Conservation (phyloP, 2,329 filamentous ascomycete genomes). For the Cladosporium phlei region DNA sequence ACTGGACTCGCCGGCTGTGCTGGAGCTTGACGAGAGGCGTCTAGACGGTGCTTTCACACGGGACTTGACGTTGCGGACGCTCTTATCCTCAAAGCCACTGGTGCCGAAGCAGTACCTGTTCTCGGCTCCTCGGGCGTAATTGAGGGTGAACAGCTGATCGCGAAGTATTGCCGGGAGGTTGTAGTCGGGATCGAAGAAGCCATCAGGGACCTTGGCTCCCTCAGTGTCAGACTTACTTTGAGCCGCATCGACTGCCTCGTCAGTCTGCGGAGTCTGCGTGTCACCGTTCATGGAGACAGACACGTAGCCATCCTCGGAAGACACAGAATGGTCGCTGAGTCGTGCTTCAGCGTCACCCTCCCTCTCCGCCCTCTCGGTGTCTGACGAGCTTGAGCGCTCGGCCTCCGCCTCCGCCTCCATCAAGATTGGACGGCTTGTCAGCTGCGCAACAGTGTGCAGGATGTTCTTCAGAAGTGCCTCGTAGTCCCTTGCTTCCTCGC, state of each 20-base stretch:
- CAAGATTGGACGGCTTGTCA: constrained; percentile 67
- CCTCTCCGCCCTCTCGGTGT: constrained; percentile 42
- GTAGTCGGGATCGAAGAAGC: constrained; percentile 28
- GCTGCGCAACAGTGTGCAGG: constrained; percentile 66
- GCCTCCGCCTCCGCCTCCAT: constrained; percentile 41
- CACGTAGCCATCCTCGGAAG: constrained; percentile 85
- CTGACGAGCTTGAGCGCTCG: not conserved
- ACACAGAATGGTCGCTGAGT: constrained; percentile 71
- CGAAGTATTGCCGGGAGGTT: constrained; percentile 58
- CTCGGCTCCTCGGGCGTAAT: constrained; percentile 57
- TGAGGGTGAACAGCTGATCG: constrained; percentile 68
- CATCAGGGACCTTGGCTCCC: constrained; percentile 31
- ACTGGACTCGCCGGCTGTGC: constrained; percentile 22
- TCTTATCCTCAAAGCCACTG: constrained; percentile 17
- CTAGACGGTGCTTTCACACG: constrained; percentile 25
- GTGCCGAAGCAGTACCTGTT: constrained; percentile 55
- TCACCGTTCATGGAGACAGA: constrained; percentile 77
- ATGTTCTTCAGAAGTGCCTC: constrained; percentile 76
- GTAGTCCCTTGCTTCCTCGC: constrained; percentile 64
- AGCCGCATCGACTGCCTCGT: not conserved
- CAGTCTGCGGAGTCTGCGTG: constrained; percentile 1
- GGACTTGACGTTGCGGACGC: constrained; percentile 23
- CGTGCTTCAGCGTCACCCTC: constrained; percentile 45
- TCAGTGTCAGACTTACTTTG: constrained; percentile 15
- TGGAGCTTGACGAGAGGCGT: constrained; percentile 25